Conservation (phyloP, 805 yeast genomes). For the Ogataea sp. region DNA sequence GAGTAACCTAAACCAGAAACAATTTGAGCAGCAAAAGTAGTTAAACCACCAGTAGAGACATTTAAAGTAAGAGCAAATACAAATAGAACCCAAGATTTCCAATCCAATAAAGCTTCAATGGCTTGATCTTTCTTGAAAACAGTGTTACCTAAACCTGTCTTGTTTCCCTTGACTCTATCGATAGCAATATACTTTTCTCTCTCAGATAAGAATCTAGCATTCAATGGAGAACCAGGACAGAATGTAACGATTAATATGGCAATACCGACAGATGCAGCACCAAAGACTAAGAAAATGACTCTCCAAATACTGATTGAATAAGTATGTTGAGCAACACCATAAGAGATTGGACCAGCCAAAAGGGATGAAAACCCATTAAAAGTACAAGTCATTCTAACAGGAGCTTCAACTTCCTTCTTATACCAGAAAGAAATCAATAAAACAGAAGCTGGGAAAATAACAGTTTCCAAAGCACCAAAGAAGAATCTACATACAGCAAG, state of each 20-base stretch:
- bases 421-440: slow-evolving; percentile 25
- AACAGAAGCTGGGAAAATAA: slow-evolving; percentile 24
- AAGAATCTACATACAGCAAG: slow-evolving; percentile 37
- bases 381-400: slow-evolving; percentile 25
- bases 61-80: slow-evolving; percentile 29
- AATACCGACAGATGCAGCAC: slow-evolving; percentile 31
- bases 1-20: slow-evolving; percentile 30
- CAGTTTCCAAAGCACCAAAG: slow-evolving; percentile 34
- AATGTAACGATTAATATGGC: slow-evolving; percentile 11
- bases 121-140: slow-evolving; percentile 34
- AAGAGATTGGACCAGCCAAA: slow-evolving; percentile 20
- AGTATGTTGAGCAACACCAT: slow-evolving; percentile 22
- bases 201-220: slow-evolving; percentile 34
- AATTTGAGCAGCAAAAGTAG: slow-evolving; percentile 39
- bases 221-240: slow-evolving; percentile 35
- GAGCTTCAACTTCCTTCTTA: slow-evolving; percentile 13
- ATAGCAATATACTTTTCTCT: slow-evolving; percentile 25
- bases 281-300: slow-evolving; percentile 33
- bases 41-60: slow-evolving; percentile 52
- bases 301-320: slow-evolving; percentile 32
- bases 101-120: slow-evolving; percentile 33
- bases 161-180: slow-evolving; percentile 26
- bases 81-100: slow-evolving; percentile 23
- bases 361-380: slow-evolving; percentile 15
- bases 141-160: slow-evolving; percentile 35